Conservation (phyloP, 371 early-diverging fungal species). For the Apophysomyces variabilis region DNA sequence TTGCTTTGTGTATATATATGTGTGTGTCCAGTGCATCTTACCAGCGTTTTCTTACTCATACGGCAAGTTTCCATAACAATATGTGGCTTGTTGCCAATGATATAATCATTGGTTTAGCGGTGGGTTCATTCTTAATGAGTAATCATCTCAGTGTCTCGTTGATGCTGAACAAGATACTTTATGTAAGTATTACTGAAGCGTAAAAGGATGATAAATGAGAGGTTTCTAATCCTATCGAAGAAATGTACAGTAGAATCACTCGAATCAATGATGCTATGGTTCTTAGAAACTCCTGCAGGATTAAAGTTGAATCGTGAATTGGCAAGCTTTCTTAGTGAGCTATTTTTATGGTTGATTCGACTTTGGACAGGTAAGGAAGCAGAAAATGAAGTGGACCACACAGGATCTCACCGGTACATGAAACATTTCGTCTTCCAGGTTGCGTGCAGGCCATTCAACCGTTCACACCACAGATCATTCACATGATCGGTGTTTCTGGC, state of each 20-base stretch:
- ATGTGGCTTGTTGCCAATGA: slow-evolving; percentile 96
- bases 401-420: background rate
- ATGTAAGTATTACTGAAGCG: slow-evolving; percentile 40
- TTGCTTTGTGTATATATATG: background rate
- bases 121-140: slow-evolving; percentile 75
- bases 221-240: slow-evolving; percentile 25
- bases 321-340: slow-evolving; percentile 87
- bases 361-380: slow-evolving; percentile 77
- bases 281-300: slow-evolving; percentile 94
- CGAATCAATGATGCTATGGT: slow-evolving; percentile 84
- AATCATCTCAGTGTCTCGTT: slow-evolving; percentile 64
- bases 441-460: slow-evolving; percentile 62
- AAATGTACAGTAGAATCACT: slow-evolving; percentile 70
- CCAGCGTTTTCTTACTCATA: background rate
- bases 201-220: background rate
- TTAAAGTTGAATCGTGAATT: slow-evolving; percentile 93
- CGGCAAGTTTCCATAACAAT: slow-evolving; percentile 86
- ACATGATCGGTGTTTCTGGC: slow-evolving; percentile 79
- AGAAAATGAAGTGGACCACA: background rate
- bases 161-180: slow-evolving; percentile 55
- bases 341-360: slow-evolving; percentile 91
- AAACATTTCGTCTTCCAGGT: slow-evolving; percentile 23
- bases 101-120: slow-evolving; percentile 84
- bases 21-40: background rate
- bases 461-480: slow-evolving; percentile 68